Percentiles rank a stretch among this genome's conserved stretches.
Evolutionary conservation across 1,284 basidiomycete species (phyloP).

Genomic region (Mycosarcoma maydis): DNA sequence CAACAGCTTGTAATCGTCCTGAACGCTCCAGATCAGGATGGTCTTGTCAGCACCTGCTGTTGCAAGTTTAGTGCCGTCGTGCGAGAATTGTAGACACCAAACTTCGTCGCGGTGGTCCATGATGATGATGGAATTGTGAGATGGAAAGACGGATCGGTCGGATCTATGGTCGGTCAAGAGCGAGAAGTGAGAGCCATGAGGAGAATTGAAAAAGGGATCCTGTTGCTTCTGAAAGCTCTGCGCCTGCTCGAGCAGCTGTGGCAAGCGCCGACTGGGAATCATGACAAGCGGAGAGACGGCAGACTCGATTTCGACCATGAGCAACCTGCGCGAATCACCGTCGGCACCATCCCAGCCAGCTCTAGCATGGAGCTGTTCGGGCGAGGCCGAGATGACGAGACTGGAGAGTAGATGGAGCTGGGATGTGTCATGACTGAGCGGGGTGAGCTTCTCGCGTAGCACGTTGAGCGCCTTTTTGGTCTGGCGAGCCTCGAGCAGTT

Average conservation of each 20-base stretch:
- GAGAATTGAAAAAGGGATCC: conserved; percentile 61
- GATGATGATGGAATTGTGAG: conserved; percentile 74
- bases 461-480: conserved; percentile 85
- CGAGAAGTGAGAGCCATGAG: conserved; percentile 73
- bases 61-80: conserved; percentile 83
- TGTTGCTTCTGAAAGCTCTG: conserved; percentile 74
- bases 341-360: conserved; percentile 89
- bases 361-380: conserved; percentile 81
- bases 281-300: conserved; percentile 88
- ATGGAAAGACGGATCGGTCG: conserved; percentile 81
- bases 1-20: conserved; percentile 41
- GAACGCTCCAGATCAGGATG: conserved; percentile 81
- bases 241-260: conserved; percentile 86
- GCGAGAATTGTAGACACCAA: conserved; percentile 95
- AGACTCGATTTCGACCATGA: conserved; percentile 84
- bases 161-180: conserved; percentile 87
- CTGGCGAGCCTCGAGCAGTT: conserved; percentile 84
- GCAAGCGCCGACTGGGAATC: conserved; percentile 88
- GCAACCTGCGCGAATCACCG: conserved; percentile 78
- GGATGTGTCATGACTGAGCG: conserved; percentile 66
- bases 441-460: conserved; percentile 85
- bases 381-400: conserved; percentile 62
- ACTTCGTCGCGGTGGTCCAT: conserved; percentile 90
- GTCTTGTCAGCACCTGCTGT: conserved; percentile 86
- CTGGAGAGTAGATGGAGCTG: conserved; percentile 58